These are phyloP conservation scores for Xenoacremonium recifei DNA, from an alignment of 2,329 filamentous ascomycete genomes.

Conservation along the genomic window DNA sequence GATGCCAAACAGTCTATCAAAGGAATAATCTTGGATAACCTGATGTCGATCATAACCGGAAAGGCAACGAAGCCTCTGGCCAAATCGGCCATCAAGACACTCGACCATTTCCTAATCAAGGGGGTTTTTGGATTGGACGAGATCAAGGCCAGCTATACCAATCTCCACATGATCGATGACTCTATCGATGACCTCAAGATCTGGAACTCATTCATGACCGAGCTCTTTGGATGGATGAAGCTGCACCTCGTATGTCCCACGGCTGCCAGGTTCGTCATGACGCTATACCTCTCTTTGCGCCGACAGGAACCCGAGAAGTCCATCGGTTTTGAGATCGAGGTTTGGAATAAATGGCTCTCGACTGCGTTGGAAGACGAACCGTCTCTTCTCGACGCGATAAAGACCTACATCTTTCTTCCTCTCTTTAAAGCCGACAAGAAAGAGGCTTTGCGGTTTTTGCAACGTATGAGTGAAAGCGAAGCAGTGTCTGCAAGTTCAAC, in stretches of 20 bases:
- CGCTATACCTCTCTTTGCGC: conserved; percentile 50
- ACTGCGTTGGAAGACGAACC: conserved; percentile 47
- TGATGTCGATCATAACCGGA: conserved; percentile 59
- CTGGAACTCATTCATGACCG: conserved; percentile 52
- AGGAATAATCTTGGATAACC: conserved; percentile 45
- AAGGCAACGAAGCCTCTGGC: conserved; percentile 62
- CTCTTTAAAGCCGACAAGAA: conserved; percentile 58
- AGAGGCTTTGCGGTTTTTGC: conserved; percentile 57
- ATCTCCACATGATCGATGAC: conserved; percentile 29
- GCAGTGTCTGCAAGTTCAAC: conserved; percentile 44
- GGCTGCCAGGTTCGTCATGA: conserved; percentile 60
- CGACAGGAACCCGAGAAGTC: conserved; percentile 24
- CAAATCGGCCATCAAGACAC: conserved; percentile 67
- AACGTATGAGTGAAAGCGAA: conserved; percentile 51
- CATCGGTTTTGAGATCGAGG: conserved; percentile 32
- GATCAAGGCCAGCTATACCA: conserved; percentile 42
- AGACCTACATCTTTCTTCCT: conserved; percentile 62
- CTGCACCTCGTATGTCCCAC: conserved; percentile 57
- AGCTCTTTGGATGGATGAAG: conserved; percentile 55
- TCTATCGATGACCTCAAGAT: conserved; percentile 20
- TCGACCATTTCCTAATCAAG: conserved; percentile 66
- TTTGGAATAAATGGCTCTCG: conserved; percentile 58
- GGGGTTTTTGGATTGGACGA: conserved; percentile 50
- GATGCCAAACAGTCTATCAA: conserved; percentile 39
- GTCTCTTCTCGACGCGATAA: conserved; percentile 58